Base-by-base conservation (phyloP, 257 asterid genomes). In the Ocimum tenuiflorum region DNA sequence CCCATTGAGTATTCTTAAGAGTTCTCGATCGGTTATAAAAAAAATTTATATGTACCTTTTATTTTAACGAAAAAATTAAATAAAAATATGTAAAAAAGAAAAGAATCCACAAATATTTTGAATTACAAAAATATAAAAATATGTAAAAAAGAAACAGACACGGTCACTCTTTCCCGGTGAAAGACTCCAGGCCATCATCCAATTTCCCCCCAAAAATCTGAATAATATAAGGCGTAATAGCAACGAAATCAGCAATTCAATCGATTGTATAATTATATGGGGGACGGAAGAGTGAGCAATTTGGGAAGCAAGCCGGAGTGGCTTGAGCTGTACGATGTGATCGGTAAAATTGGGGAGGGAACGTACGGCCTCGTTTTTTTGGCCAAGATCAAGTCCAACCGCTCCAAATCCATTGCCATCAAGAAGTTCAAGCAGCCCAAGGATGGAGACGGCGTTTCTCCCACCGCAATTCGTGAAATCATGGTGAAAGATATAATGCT, bases 401-500 rank as follows among this genome's bases (percentile, higher is more conserved):
- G 91, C 35, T 50, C 87, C 58, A 90, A 88, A 82, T 79, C 96
- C 45, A 88, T 94, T 33, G 99, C 99, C 4, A 90, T 94, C 69
- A 92, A 92, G 82, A 92, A 89, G 70, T 92, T 92, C 87, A 92
- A 91, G 92, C 98, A 89, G 83, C 85, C 98, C 53, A 91, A 91
- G 75, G 98, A 91, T 10, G 98, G 98, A 2, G 98, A 91, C 65
- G 96, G 98, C 65, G 95, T 91, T 65, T 91, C 98, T 59, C 98
- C 98, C 8, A 91, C 97, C n/a, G 98, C 98, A 23, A 91, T 91
- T 77, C 96, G 98, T 19, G 99, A 92, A 83, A 92, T 92, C 62
- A 92, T 92, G 99, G 99, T 92, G 60, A 73, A 57, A 49, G n/a
- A n/a, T n/a, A n/a, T 61, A 23, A 4, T 20, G 18, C 12, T 4